Evolutionary conservation across 1,139 yeast species (phyloP), one percentile per base, ranked within the genome.

Genomic region (Geotrichum restrictum): DNA sequence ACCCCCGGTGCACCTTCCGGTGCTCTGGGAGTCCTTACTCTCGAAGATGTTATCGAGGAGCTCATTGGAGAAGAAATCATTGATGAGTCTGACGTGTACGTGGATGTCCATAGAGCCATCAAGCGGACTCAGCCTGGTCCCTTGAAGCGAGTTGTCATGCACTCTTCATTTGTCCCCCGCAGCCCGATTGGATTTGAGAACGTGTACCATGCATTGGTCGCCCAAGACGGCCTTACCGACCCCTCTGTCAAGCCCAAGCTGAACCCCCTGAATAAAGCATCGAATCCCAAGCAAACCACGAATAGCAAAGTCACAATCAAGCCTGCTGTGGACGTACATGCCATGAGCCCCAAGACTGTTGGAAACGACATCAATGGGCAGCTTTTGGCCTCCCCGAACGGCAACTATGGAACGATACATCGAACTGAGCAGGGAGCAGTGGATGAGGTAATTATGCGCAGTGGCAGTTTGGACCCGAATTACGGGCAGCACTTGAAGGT

Each of bases 41-140:
- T 93, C 57, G 98, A 93, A 69, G 98, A 93, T 68, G 98, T 93
- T 14, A 93, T 93, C 65, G 98, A 93, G 69, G 98, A 93, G 69
- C 77, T 93, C 61, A 93, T 93, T 70, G 98, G 98, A 53, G 98
- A 93, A 69, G 98, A 93, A 68, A 93, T 93, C 64, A 91, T 93
- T 49, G 98, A 93, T 67, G 98, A 93, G 69, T 82, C 91, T n/a
- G 98, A 93, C 67, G 98, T 91, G 24, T 91, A 86, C 65, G 80
- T 91, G 56, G 97, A 89, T 69, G 87, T 91, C 58, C 89, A 88
- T 69, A 86, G 86, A 60, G 86, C 88, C 61, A 88, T 89, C 64
- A 85, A 85, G 66, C 60, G 69, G 62, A 78, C 80, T 33, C 82
- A 82, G 59, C 96, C 96, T 1, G 95, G 95, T 1, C 96, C 96